phyloP scores from a whole-genome alignment of 768 basidiomycete genomes.

The Boletus barrowsii region DNA sequence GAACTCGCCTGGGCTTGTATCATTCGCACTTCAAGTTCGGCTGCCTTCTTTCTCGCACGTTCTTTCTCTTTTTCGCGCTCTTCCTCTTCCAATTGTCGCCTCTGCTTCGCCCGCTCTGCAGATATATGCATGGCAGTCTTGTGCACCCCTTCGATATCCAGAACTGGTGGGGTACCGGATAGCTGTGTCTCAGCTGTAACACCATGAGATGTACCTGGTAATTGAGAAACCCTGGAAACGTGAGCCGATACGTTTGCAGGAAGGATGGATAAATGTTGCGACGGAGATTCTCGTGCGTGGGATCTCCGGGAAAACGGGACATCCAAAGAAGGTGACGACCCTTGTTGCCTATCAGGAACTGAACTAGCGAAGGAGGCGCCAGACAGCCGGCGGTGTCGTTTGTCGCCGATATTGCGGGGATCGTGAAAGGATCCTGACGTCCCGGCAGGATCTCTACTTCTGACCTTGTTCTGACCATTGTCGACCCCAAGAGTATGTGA shows the following conservation, averaged over 20 bases:
- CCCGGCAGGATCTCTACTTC: slow-evolving; percentile 15
- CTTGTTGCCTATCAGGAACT: slow-evolving; percentile 19
- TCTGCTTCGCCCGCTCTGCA: slow-evolving; percentile 77
- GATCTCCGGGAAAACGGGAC: slow-evolving; percentile 29
- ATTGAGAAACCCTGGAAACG: slow-evolving; percentile 34
- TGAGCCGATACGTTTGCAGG: slow-evolving; percentile 10
- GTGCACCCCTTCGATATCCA: slow-evolving; percentile 61
- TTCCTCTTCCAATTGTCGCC: slow-evolving; percentile 80
- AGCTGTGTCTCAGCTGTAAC: slow-evolving; percentile 34
- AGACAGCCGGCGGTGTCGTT: slow-evolving; percentile 24
- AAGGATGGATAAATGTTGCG: slow-evolving; percentile 32
- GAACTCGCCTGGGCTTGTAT: slow-evolving; percentile 32
- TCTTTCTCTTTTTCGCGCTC: slow-evolving; percentile 78
- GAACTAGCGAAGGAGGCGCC: slow-evolving; percentile 20
- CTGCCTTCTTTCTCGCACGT: slow-evolving; percentile 76
- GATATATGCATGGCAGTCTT: slow-evolving; percentile 81
- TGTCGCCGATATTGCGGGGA: slow-evolving; percentile 16
- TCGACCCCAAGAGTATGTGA: slow-evolving; percentile 10
- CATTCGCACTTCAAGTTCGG: slow-evolving; percentile 68
- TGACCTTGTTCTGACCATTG: slow-evolving; percentile 17
- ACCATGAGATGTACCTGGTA: slow-evolving; percentile 43
- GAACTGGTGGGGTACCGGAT: slow-evolving; percentile 25
- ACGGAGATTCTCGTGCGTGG: slow-evolving; percentile 44
- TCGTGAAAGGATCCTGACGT: slow-evolving; percentile 15
- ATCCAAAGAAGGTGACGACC: slow-evolving; percentile 21